Evolutionary conservation across 78 protist genomes (phyloP).

Genomic region (Dictyostelium brefeldianum): DNA sequence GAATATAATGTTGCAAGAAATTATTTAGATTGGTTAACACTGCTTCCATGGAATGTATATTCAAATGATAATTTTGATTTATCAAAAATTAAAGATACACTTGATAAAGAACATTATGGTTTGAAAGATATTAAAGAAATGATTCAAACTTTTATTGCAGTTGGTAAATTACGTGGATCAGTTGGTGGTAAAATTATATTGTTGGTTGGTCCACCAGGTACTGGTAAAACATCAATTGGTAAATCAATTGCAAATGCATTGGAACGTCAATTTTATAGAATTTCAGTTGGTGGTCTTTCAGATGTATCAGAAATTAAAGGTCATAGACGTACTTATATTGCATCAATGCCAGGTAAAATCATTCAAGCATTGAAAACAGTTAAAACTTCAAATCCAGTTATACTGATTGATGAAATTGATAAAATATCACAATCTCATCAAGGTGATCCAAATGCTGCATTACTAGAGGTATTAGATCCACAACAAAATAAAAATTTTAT

Average conservation of each 20-base stretch:
- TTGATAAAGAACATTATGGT: slow-evolving; percentile 94
- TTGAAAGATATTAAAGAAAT: slow-evolving; percentile 95
- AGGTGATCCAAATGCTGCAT: slow-evolving; percentile 96
- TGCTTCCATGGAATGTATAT: slow-evolving; percentile 93
- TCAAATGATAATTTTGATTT: slow-evolving; percentile 85
- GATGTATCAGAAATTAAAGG: slow-evolving; percentile 98
- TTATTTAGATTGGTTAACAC: slow-evolving; percentile 97
- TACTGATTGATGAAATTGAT: slow-evolving; percentile 97
- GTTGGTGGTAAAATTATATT: slow-evolving; percentile 96
- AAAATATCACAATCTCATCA: slow-evolving; percentile 76
- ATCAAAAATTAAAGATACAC: slow-evolving; percentile 15
- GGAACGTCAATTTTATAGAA: slow-evolving; percentile 90
- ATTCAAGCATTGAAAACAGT: slow-evolving; percentile 93
- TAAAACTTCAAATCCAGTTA: slow-evolving; percentile 93
- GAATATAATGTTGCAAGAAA: slow-evolving; percentile 95
- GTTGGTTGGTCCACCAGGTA: slow-evolving; percentile 96
- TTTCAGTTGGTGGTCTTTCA: slow-evolving; percentile 97
- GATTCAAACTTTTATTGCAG: slow-evolving; percentile 96
- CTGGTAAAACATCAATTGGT: slow-evolving; percentile 97
- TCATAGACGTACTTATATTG: slow-evolving; percentile 96
- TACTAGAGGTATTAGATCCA: slow-evolving; percentile 97
- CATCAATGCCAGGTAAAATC: slow-evolving; percentile 98
- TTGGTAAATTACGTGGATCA: slow-evolving; percentile 85
- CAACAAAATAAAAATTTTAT: slow-evolving; percentile 95
- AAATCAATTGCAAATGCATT: slow-evolving; percentile 88